These are phyloP conservation scores for Hypericum perforatum DNA, from an alignment of 345 rosid genomes.

Conservation along the genomic window DNA sequence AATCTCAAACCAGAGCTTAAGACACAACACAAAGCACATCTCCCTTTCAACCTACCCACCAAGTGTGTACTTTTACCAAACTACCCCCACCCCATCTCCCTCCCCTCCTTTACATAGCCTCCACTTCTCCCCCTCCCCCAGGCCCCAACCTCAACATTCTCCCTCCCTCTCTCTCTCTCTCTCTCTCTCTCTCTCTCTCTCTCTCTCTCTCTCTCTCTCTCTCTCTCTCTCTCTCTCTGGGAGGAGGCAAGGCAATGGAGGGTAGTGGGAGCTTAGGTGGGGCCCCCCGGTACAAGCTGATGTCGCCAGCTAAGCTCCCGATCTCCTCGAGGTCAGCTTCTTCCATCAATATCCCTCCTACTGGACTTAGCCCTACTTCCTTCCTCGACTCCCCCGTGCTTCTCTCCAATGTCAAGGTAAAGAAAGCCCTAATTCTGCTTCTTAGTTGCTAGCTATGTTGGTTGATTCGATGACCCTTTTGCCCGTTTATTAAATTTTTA, in stretches of 20 bases:
- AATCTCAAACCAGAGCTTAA: too few species aligned
- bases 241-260: too few species aligned
- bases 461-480: background rate
- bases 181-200: background rate
- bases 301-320: constrained; percentile 99
- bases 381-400: constrained; percentile 93
- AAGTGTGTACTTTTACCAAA: too few species aligned
- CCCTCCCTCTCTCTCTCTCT: background rate
- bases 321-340: constrained; percentile 87
- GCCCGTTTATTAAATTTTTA: background rate
- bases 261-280: constrained; percentile 24
- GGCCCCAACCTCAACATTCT: too few species aligned
- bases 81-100: background rate
- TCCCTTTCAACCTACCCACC: too few species aligned
- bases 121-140: background rate
- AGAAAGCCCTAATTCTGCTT: background rate
- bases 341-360: constrained; percentile 63
- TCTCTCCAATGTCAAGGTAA: constrained; percentile 80
- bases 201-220: background rate
- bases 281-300: constrained; percentile 84
- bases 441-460: background rate
- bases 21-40: too few species aligned
- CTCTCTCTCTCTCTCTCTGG: background rate
- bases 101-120: background rate
- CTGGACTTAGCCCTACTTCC: constrained; percentile 86